Evolutionary conservation across 805 yeast species (phyloP), one percentile per base, ranked within the genome.

Genomic region (Yueomyces sinensis): DNA sequence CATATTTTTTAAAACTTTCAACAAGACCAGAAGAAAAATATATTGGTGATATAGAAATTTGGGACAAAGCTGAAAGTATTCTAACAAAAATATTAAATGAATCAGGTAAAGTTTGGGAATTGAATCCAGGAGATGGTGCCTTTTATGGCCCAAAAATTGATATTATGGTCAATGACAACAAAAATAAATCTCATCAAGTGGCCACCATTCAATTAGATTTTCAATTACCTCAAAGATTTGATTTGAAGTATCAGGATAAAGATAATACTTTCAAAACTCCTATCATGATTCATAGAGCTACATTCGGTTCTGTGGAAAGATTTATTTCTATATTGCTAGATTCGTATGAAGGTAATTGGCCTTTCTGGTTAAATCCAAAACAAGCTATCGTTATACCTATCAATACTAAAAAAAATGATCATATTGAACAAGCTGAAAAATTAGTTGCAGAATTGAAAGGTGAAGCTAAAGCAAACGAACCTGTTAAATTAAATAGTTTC

Each of bases 91-190:
- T 82, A 1, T 56, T 91, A 32, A 63, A 77, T 34, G 46, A 56
- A 11, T 58, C 67, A 11, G 76, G 76, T 1, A 60, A 65, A 29
- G 54, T 61, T 4, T 87, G 95, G 93, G 52, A 67, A 14, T 46
- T 82, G 7, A 76, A 86, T 43, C 82, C 76, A 41, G 95, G 93
- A n/a, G 99, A 91, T 56, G 98, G 98, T 24, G 99, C 82, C 6
- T 75, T 75, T 55, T 91, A 91, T 60, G 98, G 98, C 0, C 98
- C 98, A 20, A 89, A 89, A 52, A 84, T 91, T 40, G 98, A 91
- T 56, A 70, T 91, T 30, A 63, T 82, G 35, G 71, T 91, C 34
- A 73, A 73, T 6, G 98, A 91, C 59, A 77, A 80, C 23, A 73
- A 70, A 33, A 80, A 77, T 1, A 86, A 84, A 46, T 69, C 72